Percentiles rank a stretch among this genome's conserved stretches.
Evolutionary conservation across 1,284 basidiomycete species (phyloP).

Genomic region (Phlebopus sp.): DNA sequence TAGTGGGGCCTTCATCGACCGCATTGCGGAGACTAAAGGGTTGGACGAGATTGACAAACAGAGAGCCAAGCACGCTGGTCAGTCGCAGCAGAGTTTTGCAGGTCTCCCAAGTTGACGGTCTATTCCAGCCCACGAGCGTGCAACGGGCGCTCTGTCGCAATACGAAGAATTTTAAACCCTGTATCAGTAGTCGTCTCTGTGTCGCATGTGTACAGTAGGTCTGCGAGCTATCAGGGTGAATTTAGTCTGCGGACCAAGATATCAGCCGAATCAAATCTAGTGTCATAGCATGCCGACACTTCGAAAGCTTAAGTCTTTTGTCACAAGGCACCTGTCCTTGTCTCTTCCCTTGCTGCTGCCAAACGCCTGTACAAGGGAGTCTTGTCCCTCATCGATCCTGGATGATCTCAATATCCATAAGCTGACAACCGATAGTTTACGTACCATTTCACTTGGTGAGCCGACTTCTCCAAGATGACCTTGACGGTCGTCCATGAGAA

Average conservation of each 20-base stretch:
- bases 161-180: conserved; percentile 17
- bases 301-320: conserved; percentile 70
- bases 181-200: neutral
- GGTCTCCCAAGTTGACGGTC: conserved; percentile 1
- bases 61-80: conserved; percentile 20
- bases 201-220: neutral
- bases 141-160: conserved; percentile 6
- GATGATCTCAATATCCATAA: conserved; percentile 1
- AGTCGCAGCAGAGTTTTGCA: conserved; percentile 1
- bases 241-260: conserved; percentile 4
- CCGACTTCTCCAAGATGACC: conserved; percentile 79
- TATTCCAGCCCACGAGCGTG: conserved; percentile 13
- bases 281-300: conserved; percentile 53
- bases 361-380: conserved; percentile 72
- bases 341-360: conserved; percentile 63
- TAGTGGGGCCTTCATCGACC: conserved; percentile 26
- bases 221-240: too few species aligned
- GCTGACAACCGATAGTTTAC: conserved; percentile 17
- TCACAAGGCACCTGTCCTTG: conserved; percentile 63
- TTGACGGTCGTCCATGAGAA: conserved; percentile 98
- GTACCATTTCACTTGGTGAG: conserved; percentile 77
- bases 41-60: conserved; percentile 17
- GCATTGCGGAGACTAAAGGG: conserved; percentile 25
- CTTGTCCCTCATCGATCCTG: conserved; percentile 82
- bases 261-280: neutral